Conservation (phyloP, 2,329 filamentous ascomycete genomes). For the Colletotrichum sp. region DNA sequence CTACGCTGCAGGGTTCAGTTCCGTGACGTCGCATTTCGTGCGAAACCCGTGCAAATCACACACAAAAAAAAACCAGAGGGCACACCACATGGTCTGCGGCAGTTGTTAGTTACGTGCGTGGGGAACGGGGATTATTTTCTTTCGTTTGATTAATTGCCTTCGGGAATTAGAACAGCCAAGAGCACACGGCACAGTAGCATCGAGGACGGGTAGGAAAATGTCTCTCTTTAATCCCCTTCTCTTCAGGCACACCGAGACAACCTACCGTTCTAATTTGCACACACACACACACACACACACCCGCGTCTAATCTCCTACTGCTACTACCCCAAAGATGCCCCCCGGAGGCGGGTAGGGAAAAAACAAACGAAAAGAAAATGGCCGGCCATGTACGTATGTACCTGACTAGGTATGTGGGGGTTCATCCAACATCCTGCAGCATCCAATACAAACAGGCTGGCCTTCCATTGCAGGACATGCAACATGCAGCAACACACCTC, state of each 20-base stretch:
- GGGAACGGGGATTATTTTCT: neutral
- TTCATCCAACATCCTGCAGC: neutral
- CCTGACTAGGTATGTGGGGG: neutral
- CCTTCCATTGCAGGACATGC: neutral
- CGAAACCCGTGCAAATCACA: neutral
- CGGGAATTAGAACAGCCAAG: neutral
- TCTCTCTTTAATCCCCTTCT: neutral
- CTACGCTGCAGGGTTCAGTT: neutral
- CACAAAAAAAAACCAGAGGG: neutral
- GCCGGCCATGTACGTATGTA: neutral
- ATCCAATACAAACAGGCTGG: neutral
- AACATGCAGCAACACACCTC: neutral
- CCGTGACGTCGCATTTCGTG: neutral
- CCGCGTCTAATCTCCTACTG: neutral
- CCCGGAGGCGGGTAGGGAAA: neutral
- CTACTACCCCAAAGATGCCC: neutral
- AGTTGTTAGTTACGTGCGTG: neutral
- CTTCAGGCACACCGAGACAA: neutral
- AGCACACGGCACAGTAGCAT: neutral
- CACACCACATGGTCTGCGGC: neutral
- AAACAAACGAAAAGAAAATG: neutral
- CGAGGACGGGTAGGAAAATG: neutral
- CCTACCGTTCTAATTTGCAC: neutral
- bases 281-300: neutral
- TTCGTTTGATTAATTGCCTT: neutral